Base-by-base conservation (phyloP, 129 eudicot species). In the Flaveria bidentis region DNA sequence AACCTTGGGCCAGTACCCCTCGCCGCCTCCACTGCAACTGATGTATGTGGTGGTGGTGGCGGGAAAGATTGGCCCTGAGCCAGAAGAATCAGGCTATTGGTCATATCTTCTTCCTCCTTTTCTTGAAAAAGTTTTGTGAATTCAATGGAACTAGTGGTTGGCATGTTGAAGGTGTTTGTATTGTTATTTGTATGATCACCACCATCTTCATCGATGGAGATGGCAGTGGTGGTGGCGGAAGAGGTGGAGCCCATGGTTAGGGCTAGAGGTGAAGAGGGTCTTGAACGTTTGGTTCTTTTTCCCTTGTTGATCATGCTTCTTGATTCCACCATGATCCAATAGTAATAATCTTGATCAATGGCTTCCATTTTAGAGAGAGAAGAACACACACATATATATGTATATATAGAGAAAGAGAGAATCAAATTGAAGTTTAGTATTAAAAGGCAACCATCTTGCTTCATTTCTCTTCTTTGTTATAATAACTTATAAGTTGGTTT, bases 101-200 rank as follows among this genome's bases (percentile, higher is more conserved):
- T 96, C 96, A 88, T 86, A 50, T 92, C 98, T 82, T 89, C 86
- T 56, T 92, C 98, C 44, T 89, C 87, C 55, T 89, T 87, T 9
- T 86, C 96, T 72, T 73, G 86, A 26, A 74, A n/a, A n/a, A 67
- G 53, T 18, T 68, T 73, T 1, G 76, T 76, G 82, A 82, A 82
- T 41, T 82, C 87, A 10, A 81, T 84, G 0, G 94, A 86, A 36
- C 51, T 68, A 22, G 9, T 64, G 71, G 82, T 64, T 74, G 82
- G 30, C 55, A 44, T 44, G 66, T 67, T 68, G 41, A 82, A 76
- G 18, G 71, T 70, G 63, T 47, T 60, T 28, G 0, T 70, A 36
- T 78, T 81, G 73, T 69, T 71, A 6, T 76, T 77, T 0, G 39
- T 55, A 8, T 36, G 41, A 36, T 52, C 77, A 23, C 71, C 66